Evolutionary conservation across 352 stramenopile species (phyloP).

Genomic region (Pythium biforme): DNA sequence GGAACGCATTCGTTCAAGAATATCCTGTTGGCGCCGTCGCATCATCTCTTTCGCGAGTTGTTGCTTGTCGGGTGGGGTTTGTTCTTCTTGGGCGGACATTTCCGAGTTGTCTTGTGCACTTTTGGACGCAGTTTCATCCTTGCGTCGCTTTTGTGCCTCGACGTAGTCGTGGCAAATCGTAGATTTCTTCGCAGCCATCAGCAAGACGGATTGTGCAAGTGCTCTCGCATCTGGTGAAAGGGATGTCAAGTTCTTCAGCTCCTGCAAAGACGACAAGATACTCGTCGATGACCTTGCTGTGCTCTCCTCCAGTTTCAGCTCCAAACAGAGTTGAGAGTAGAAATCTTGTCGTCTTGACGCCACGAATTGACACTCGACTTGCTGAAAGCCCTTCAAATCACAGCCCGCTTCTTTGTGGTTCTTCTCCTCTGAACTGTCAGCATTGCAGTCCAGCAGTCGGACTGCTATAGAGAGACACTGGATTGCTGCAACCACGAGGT

Average conservation of each 20-base stretch:
- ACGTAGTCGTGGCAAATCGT: conserved; percentile 9
- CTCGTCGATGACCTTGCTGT: neutral
- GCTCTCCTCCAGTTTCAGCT: neutral
- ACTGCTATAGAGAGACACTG: conserved; percentile 53
- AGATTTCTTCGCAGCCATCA: conserved; percentile 10
- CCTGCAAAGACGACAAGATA: conserved; percentile 11
- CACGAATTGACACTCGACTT: neutral
- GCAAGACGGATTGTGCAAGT: conserved; percentile 8
- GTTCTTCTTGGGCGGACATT: no score
- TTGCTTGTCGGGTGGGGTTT: conserved; percentile 14
- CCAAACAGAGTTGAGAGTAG: conserved; percentile 7
- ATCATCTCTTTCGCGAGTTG: conserved; percentile 59
- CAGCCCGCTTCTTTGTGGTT: neutral
- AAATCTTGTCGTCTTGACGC: neutral
- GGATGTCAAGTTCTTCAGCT: neutral
- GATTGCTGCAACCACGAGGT: conserved; percentile 50
- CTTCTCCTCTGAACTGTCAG: neutral
- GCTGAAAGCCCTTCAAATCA: neutral
- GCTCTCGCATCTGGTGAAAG: conserved; percentile 21
- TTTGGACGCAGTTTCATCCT: neutral
- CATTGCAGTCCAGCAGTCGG: conserved; percentile 14
- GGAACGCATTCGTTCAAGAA: conserved; percentile 67
- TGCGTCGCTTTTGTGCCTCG: neutral
- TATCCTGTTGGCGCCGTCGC: conserved; percentile 56
- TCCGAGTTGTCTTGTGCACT: neutral